Evolutionary conservation across 2,329 filamentous ascomycete genomes (phyloP), one percentile per base, ranked within the genome.

Genomic region (Sporothrix schenckii): DNA sequence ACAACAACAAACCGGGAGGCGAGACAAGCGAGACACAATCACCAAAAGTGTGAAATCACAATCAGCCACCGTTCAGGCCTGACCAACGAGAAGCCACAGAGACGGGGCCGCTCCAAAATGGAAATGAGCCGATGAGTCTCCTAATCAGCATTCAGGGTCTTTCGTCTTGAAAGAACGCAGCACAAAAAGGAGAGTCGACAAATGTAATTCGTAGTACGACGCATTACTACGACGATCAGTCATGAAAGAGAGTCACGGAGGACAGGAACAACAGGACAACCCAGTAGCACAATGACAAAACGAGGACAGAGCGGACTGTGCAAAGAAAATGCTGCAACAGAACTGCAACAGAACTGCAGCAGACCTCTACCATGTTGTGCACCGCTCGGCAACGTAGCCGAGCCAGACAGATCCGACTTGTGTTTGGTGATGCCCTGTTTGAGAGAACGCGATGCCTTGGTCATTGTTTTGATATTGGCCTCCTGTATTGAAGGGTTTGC

Each of bases 51-150:
- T 19, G 56, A 60, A 60, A 60, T 41, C 56, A 60, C 56, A 41
- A 61, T 61, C 56, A 61, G 56, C 56, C 56, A 60, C 27, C 27
- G 27, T 30, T 30, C 27, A 2, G 27, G 27, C 27, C 56, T 44
- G 56, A 60, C 56, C 56, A 61, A 61, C 58, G n/a, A 61, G 58
- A 61, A 14, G 39, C 39, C 13, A 60, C 56, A 34, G 27, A 4
- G 41, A 34, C 34, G 0, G 34, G 34, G 34, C 7, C 34, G 5
- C 34, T 34, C 5, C 34, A 34, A 34, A 34, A 16, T 30, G 27
- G 27, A 58, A n/a, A 30, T 30, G 24, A 53, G 24, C 21, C 52
- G n/a, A n/a, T n/a, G 49, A 21, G 30, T 58, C 30, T 34, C 27
- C 27, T 44, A 60, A 39, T 60, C 56, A 39, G 56, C 19, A 34